Conservation (phyloP, 1,284 basidiomycete species). For the Leccinum solheimii region DNA sequence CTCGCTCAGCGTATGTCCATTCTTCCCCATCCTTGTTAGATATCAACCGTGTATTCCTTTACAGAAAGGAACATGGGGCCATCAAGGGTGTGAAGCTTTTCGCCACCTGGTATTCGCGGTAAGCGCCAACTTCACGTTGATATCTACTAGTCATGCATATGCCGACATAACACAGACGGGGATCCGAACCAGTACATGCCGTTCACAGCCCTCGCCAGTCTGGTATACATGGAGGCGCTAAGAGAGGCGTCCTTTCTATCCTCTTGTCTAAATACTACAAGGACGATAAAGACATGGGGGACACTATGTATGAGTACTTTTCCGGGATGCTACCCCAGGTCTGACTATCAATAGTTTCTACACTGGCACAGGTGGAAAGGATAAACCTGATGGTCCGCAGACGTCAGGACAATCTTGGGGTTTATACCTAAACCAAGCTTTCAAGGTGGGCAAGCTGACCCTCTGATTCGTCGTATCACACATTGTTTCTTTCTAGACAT, state of each 20-base stretch:
- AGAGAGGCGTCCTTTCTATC: not conserved
- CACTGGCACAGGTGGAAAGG: slow-evolving; percentile 29
- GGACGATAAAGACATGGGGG: not conserved
- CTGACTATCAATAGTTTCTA: slow-evolving; percentile 25
- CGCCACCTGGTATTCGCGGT: not conserved
- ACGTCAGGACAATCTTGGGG: slow-evolving; percentile 29
- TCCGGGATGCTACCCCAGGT: not conserved
- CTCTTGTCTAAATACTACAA: not conserved
- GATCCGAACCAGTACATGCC: not conserved
- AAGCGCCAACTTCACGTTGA: not conserved
- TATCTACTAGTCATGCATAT: not conserved
- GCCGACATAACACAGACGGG: not conserved
- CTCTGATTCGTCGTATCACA: not conserved
- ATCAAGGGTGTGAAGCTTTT: not conserved
- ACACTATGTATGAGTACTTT: not conserved
- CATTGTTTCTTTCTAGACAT: slow-evolving; percentile 17
- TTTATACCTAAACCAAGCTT: slow-evolving; percentile 9
- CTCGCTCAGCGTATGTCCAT: not conserved
- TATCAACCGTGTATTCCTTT: not conserved
- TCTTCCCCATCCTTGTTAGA: not conserved
- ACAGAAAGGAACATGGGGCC: not conserved
- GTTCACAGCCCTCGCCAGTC: not conserved
- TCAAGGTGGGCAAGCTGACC: slow-evolving; percentile 17
- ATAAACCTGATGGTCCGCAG: slow-evolving; percentile 22
- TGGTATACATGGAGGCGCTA: not conserved